These are phyloP conservation scores for Fusarium chaquense DNA, from an alignment of 2,329 filamentous ascomycete genomes.

Conservation along the genomic window DNA sequence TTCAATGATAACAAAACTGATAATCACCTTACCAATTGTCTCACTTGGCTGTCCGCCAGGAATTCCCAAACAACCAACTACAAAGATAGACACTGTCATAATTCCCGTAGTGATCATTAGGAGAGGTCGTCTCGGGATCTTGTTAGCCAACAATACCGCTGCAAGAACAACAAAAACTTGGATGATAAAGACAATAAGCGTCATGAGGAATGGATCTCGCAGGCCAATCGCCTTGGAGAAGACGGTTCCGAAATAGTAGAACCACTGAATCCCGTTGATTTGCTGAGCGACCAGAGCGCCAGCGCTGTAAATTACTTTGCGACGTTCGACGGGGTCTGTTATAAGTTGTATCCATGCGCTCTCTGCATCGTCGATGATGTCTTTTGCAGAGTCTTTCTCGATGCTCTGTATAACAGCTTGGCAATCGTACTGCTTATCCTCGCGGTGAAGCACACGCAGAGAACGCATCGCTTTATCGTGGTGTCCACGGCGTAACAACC, in stretches of 20 bases:
- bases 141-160: constrained; percentile 57
- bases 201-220: constrained; percentile 56
- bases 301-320: constrained; percentile 59
- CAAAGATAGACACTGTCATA: constrained; percentile 56
- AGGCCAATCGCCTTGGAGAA: constrained; percentile 59
- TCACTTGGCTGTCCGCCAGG: constrained; percentile 46
- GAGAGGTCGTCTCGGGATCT: constrained; percentile 54
- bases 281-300: constrained; percentile 61
- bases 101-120: constrained; percentile 55
- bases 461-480: constrained; percentile 55
- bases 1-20: constrained; percentile 57
- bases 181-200: constrained; percentile 57
- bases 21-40: constrained; percentile 54
- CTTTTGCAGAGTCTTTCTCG: constrained; percentile 57
- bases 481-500: constrained; percentile 54
- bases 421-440: constrained; percentile 54
- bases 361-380: constrained; percentile 46
- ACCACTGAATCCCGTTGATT: constrained; percentile 63
- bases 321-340: constrained; percentile 59
- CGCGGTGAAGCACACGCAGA: constrained; percentile 58
- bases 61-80: constrained; percentile 57
- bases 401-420: constrained; percentile 55
- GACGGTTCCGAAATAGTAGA: constrained; percentile 59
- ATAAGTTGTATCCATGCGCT: constrained; percentile 57
- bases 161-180: constrained; percentile 57